Evolutionary conservation across 208 protist genomes (phyloP), one percentile per base, ranked within the genome.

Genomic region (Vickermania ingenoplastis): DNA sequence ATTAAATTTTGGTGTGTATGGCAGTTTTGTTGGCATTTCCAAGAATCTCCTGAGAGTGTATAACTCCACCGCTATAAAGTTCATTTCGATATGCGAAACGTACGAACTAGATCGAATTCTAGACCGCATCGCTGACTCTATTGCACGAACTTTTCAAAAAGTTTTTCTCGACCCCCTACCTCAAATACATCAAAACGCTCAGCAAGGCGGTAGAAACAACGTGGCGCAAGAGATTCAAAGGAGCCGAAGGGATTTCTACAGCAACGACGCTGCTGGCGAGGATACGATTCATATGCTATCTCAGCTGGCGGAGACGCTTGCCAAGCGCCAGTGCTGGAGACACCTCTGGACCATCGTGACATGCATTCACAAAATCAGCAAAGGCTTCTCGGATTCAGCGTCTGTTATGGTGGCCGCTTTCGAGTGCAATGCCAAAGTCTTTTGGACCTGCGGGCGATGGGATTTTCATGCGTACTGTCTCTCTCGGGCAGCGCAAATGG

Each of bases 381-480:
- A 84, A 36, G 73, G 30, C 53, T 56, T 49, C 27, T 59, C 53
- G 13, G 65, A 70, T 24, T 59, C 49, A 26, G 59, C 61, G 41
- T 65, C 56, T 24, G 29, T 73, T 25, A 65, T 69, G 13, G 57
- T 63, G 2, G 54, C 68, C 0, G 75, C 81, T 21, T 84, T 89
- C 65, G 62, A 77, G 65, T 67, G 67, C 22, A 86, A 89, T 72
- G 78, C 75, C 31, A 66, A 72, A 17, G 67, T 83, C 28, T 88
- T 92, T 64, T 88, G 74, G 81, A 72, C 67, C 27, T 90, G 79
- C 65, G 60, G 58, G 24, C 70, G 79, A 31, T 70, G 76, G 63
- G 72, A 68, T 59, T 88, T 83, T 63, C 80, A 93, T 65, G 82
- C 86, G 22, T 65, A 86, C 67, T 89, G 78, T 62, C 77, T 90